phyloP scores from a whole-genome alignment of 1,284 basidiomycete genomes.

The Cryptococcus sp. region DNA sequence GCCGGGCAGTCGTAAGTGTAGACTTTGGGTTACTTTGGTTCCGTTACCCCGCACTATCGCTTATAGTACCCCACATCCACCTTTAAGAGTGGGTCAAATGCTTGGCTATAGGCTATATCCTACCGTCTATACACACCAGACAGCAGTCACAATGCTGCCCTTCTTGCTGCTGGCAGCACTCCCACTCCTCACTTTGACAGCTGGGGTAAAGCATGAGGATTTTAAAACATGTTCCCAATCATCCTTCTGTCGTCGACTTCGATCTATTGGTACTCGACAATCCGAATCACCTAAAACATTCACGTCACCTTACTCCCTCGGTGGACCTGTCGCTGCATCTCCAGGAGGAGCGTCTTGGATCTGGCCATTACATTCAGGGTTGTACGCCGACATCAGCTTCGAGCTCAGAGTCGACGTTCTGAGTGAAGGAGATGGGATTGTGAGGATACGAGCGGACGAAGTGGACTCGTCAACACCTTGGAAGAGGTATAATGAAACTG shows the following conservation, averaged over 20 bases:
- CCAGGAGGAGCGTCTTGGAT: constrained; percentile 45
- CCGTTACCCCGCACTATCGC: constrained; percentile 6
- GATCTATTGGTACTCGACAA: constrained; percentile 69
- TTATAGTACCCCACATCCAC: background rate
- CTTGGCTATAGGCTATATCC: too few relatives aligned
- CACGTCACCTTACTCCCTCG: constrained; percentile 77
- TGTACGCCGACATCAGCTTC: constrained; percentile 79
- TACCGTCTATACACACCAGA: background rate
- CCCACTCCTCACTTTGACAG: constrained; percentile 1
- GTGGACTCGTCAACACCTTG: constrained; percentile 58
- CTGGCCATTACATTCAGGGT: constrained; percentile 65
- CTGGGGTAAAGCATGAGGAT: constrained; percentile 57
- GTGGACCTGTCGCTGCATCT: constrained; percentile 51
- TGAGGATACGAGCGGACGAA: constrained; percentile 81
- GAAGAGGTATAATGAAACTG: constrained; percentile 83
- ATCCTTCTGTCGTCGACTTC: constrained; percentile 83
- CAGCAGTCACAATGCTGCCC: background rate
- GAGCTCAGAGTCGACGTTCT: constrained; percentile 74
- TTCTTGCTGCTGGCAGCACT: background rate
- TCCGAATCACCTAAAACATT: constrained; percentile 57
- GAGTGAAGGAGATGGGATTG: constrained; percentile 65
- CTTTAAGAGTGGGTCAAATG: background rate
- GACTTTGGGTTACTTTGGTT: background rate
- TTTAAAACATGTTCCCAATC: constrained; percentile 89
- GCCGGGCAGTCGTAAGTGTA: too few relatives aligned